Evolutionary conservation across 2,329 filamentous ascomycete species (phyloP), one percentile per base, ranked within the genome.

Genomic region (Sclerotinia glacialis): DNA sequence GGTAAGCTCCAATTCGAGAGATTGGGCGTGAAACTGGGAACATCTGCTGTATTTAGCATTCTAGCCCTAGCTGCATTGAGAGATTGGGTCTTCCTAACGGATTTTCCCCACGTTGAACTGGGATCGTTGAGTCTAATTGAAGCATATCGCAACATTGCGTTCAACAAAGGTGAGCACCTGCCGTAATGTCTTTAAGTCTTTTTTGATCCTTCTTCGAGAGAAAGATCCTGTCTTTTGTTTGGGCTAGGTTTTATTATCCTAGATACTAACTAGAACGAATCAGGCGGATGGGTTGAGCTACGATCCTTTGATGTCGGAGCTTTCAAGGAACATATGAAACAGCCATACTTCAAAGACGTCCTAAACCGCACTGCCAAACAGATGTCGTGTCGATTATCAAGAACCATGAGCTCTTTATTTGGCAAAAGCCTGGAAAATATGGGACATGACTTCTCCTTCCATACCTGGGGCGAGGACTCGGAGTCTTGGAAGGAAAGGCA

Each of bases 251-350:
- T 4, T 28, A 14, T 9, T 58, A 14, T 26, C 14, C 37, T 28
- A 34, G 5, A 37, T n/a, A 26, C 21, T 40, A 16, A 53, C 65
- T n/a, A 0, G n/a, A 2, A 61, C 34, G 7, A 16, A 11, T 8
- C 31, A 70, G 69, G 59, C 58, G 69, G 69, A 9, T 67, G 64
- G 62, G n/a, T 40, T 18, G 56, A 62, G 37, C 21, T 70, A 18
- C 50, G 46, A 26, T 54, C 55, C 46, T 42, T 69, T 21, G 69
- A 69, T 14, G 34, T 69, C 5, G 63, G 64, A 1, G 66, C 67
- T 23, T 66, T 69, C 53, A 47, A 54, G n/a, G 11, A n/a, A 12
- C 12, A 60, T 2, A 67, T 66, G 11, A 40, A 67, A 14, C 37
- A 49, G 3, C 31, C 52, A 44, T 12, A 46, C 16, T 69, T 70